Evolutionary conservation across 805 yeast species (phyloP).

Genomic region (Ogataea methylovora): DNA sequence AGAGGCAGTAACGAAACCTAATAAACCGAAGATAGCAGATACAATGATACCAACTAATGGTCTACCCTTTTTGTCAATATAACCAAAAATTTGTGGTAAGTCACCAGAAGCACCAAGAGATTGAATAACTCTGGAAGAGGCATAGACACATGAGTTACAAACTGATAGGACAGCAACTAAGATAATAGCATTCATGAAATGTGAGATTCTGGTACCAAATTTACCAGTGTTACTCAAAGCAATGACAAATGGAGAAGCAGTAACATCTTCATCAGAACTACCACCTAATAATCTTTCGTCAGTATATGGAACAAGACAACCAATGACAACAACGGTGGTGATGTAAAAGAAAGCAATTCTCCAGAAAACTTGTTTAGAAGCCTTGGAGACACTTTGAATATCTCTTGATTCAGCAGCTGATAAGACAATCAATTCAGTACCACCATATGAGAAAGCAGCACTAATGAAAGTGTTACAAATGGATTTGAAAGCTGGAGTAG

Average conservation of each 20-base stretch:
- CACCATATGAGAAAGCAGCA: slow-evolving; percentile 46
- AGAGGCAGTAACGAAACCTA: slow-evolving; percentile 52
- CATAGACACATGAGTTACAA: slow-evolving; percentile 67
- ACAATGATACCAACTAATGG: slow-evolving; percentile 52
- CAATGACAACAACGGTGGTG: slow-evolving; percentile 52
- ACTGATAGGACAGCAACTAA: slow-evolving; percentile 62
- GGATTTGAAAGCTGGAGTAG: slow-evolving; percentile 42
- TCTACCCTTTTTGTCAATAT: slow-evolving; percentile 61
- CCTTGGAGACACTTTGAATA: slow-evolving; percentile 61
- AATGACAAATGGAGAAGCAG: slow-evolving; percentile 75
- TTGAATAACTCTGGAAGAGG: slow-evolving; percentile 58
- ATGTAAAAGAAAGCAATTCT: slow-evolving; percentile 61
- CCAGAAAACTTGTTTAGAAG: slow-evolving; percentile 61
- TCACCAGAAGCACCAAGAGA: slow-evolving; percentile 58
- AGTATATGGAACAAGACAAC: slow-evolving; percentile 58
- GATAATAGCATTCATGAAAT: slow-evolving; percentile 54
- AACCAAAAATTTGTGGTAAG: slow-evolving; percentile 50
- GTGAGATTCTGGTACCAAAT: slow-evolving; percentile 49
- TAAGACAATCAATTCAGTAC: slow-evolving; percentile 52
- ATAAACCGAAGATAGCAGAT: slow-evolving; percentile 46
- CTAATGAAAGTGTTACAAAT: slow-evolving; percentile 43
- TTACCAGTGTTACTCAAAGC: slow-evolving; percentile 57
- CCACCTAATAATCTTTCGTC: slow-evolving; percentile 45
- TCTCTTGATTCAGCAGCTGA: slow-evolving; percentile 73
- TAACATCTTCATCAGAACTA: slow-evolving; percentile 41